Evolutionary conservation across 441 rosid species (phyloP), one percentile per base, ranked within the genome.

Genomic region (Erodium moschatum): DNA sequence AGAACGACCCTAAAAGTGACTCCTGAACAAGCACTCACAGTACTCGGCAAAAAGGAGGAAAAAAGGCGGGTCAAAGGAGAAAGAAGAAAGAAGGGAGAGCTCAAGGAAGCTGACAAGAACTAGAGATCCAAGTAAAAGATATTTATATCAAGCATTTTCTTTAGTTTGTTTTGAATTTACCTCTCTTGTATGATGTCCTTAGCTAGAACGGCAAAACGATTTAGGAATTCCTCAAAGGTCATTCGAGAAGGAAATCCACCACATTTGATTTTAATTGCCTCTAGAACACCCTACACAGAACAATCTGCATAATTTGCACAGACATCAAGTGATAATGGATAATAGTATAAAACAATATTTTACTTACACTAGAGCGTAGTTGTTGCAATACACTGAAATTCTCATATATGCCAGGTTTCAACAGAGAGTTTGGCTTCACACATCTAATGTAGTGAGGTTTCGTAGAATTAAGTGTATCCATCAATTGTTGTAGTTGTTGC

Each of bases 401-500:
- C 86, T 95, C 99, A 77, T 90, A 95, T 76, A 95, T 66, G 31
- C 96, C 91, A 68, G 99, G 97, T 78, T 91, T 91, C 52, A 95
- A 85, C 62, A 72, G 83, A 81, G 90, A 91, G 75, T 95, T 91
- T 66, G 97, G 99, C 84, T 91, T 95, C 67, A 95, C 97, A 82
- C 99, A 95, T 89, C 99, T 85, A 74, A 95, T 82, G 78, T 91
- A 91, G 81, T 95, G 97, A 69, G 99, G 99, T 76, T 95, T 91
- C 0, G 99, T 95, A 73, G 96, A 95, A 79, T 87, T 95, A 71
- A 95, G 76, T 21, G 96, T 95, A 0, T 91, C 99, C 99, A 95
- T 95, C 71, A 95, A 74, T 69, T 69, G 77, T 70, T 90, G 97
- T 24, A 95, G 86, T 87, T 95, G 99, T 54, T 90, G 77, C 99